These are phyloP conservation scores for Buddleja alternifolia DNA, from an alignment of 257 asterid genomes.

Conservation along the genomic window DNA sequence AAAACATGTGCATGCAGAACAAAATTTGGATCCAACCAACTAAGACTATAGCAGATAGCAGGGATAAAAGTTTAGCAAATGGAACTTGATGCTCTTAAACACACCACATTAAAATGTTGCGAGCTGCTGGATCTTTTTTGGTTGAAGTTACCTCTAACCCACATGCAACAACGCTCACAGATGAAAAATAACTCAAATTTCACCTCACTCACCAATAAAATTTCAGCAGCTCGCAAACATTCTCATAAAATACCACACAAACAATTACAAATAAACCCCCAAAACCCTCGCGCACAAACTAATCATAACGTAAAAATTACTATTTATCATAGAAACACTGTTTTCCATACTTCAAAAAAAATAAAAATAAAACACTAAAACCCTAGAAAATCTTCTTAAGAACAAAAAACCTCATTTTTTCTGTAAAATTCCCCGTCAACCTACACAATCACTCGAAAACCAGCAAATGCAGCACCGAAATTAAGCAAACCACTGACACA, in stretches of 20 bases:
- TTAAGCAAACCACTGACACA: not conserved
- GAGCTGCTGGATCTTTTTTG: no score
- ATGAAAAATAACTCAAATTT: not conserved
- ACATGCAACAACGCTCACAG: conserved; percentile 25
- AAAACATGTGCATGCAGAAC: not conserved
- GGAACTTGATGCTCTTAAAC: not conserved
- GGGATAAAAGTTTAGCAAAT: no score
- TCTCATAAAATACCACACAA: conserved; percentile 20
- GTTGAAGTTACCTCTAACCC: conserved; percentile 2
- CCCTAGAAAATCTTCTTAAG: conserved; percentile 25
- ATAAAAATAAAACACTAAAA: not conserved
- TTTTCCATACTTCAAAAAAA: not conserved
- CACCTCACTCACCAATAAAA: conserved; percentile 8
- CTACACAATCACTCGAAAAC: conserved; percentile 8
- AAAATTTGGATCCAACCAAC: not conserved
- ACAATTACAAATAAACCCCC: not conserved
- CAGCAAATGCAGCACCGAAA: no score
- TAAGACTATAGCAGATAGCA: no score
- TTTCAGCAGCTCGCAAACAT: not conserved
- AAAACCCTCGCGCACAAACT: conserved; percentile 1
- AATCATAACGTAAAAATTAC: no score
- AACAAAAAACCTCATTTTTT: no score
- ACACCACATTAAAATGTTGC: no score
- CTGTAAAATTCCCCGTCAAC: no score
- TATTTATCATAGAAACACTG: not conserved